Evolutionary conservation across 2,329 filamentous ascomycete genomes (phyloP), one percentile per base, ranked within the genome.

Genomic region (Botrytis hyacinthi): DNA sequence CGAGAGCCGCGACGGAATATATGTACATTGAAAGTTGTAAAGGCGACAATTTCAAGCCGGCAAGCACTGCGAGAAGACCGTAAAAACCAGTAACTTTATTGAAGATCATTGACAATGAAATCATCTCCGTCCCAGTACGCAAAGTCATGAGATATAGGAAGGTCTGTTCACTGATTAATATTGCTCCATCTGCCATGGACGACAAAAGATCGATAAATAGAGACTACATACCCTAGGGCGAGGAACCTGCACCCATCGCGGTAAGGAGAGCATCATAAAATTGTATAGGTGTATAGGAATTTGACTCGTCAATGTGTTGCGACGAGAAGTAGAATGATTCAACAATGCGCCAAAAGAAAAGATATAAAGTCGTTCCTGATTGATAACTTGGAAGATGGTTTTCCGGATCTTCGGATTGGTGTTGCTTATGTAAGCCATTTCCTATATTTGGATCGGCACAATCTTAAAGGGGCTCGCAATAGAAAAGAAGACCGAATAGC

Each of bases 41-140:
- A 44, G 90, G 87, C 71, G 93, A 95, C 76, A 97, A 89, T 78
- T 91, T 86, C 83, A 93, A 94, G 81, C 95, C 95, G 37, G 95
- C 97, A 76, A 97, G 86, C 78, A 97, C 88, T 74, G 95, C 94
- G 78, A 98, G 91, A 61, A 98, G 87, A 77, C 95, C 95, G 83
- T 97, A 98, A 78, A 97, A 86, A 73, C 94, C 95, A 68, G 93
- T 95, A 77, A 95, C 89, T 83, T 97, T 97, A 87, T 98, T 98
- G 84, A 98, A 91, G 72, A 97, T 87, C 76, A 97, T 89, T 18
- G 92, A 90, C 75, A 96, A 87, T 7, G 92, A 91, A 79, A 97
- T 94, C 79, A 98, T 88, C 78, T 96, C 93, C 65, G 93, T 91
- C 77, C 93, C 95, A 48, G 93, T 95, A 79, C 93, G 92, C 72